These are phyloP conservation scores for Eucalyptus curtisii DNA, from an alignment of 345 rosid genomes.

Conservation along the genomic window DNA sequence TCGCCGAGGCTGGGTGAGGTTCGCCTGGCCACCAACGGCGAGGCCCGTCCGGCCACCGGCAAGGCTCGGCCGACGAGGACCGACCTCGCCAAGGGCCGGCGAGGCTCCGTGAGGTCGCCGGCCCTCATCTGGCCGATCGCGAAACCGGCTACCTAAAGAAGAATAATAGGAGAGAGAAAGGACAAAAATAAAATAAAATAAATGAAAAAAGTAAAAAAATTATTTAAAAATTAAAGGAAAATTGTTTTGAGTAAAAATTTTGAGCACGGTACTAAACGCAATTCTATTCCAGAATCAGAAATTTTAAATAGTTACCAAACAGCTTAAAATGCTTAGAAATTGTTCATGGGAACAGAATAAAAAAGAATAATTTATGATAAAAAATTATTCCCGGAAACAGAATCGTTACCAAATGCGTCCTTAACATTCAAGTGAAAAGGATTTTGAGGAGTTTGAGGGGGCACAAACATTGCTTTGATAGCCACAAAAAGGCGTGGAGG, in stretches of 20 bases:
- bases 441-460: too few species aligned
- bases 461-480: too few species aligned
- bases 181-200: too few species aligned
- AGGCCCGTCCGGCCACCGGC: rapidly evolving
- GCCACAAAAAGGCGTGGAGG: too few species aligned
- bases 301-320: too few species aligned
- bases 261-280: rapidly evolving
- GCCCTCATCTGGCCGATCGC: rapidly evolving
- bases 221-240: too few species aligned
- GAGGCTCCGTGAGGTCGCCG: rapidly evolving
- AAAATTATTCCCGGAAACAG: rapidly evolving
- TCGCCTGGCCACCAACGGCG: rapidly evolving
- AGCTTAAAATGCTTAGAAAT: too few species aligned
- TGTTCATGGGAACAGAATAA: rapidly evolving
- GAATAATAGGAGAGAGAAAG: too few species aligned
- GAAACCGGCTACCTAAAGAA: rapidly evolving
- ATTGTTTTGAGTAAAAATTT: too few species aligned
- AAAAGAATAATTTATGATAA: rapidly evolving
- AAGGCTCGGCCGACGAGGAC: rapidly evolving
- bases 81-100: rapidly evolving
- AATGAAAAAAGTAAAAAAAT: too few species aligned
- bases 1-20: rapidly evolving
- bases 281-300: too few species aligned
- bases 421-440: too few species aligned
- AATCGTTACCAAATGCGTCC: rapidly evolving